phyloP scores from a whole-genome alignment of 2,329 filamentous ascomycete genomes.

The Neofusicoccum parvum region DNA sequence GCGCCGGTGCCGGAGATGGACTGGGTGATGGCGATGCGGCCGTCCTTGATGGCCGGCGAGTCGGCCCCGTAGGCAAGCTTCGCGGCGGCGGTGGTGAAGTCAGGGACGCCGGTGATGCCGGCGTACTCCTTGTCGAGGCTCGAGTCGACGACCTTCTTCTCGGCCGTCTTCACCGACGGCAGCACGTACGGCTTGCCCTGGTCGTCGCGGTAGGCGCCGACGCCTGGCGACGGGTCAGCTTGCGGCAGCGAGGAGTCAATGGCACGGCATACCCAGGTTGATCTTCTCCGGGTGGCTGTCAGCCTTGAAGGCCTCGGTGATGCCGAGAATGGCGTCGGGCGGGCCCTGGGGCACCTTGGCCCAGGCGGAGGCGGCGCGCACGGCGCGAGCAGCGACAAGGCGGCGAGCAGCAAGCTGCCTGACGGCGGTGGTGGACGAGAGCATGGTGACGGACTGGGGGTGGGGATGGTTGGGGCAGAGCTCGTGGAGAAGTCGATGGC shows the following conservation, averaged over 20 bases:
- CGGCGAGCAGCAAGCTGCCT: slow-evolving; percentile 41
- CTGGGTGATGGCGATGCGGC: slow-evolving; percentile 88
- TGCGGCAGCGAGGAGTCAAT: neutral
- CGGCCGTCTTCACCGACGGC: slow-evolving; percentile 85
- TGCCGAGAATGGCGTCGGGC: slow-evolving; percentile 64
- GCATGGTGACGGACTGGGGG: slow-evolving; percentile 34
- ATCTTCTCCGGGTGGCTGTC: slow-evolving; percentile 94
- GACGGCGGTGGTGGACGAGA: slow-evolving; percentile 41
- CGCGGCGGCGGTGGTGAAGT: slow-evolving; percentile 91
- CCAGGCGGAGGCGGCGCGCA: slow-evolving; percentile 78
- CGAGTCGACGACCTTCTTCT: slow-evolving; percentile 78
- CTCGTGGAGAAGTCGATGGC: neutral
- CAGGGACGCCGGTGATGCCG: slow-evolving; percentile 91
- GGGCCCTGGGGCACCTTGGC: slow-evolving; percentile 89
- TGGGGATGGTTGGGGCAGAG: slow-evolving; percentile 17
- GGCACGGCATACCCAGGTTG: slow-evolving; percentile 72
- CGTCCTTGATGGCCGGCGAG: slow-evolving; percentile 71
- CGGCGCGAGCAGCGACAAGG: slow-evolving; percentile 44
- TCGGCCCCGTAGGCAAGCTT: slow-evolving; percentile 85
- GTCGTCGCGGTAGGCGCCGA: slow-evolving; percentile 98
- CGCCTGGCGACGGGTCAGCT: slow-evolving; percentile 58
- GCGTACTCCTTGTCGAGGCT: slow-evolving; percentile 96
- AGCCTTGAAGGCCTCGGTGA: slow-evolving; percentile 99
- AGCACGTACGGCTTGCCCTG: slow-evolving; percentile 97
- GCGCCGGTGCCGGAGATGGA: slow-evolving; percentile 98